Conservation (phyloP, 257 asterid genomes). For the Oldenlandia corymbosa region DNA sequence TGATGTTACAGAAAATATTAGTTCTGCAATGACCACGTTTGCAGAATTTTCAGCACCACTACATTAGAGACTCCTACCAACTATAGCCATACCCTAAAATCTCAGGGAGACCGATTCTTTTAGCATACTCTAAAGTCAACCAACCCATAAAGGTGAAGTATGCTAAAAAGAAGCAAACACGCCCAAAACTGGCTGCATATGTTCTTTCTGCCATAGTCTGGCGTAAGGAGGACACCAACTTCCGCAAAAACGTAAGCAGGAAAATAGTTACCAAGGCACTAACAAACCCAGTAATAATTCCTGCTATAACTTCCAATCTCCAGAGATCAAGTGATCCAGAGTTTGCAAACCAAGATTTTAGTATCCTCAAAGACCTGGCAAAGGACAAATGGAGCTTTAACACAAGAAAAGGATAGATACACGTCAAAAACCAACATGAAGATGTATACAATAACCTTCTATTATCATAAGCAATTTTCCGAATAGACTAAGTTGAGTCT, state of each 20-base stretch:
- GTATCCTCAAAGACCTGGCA: slow-evolving; percentile 63
- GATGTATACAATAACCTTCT: not conserved
- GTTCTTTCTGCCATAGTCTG: slow-evolving; percentile 30
- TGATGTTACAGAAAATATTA: slow-evolving; percentile 31
- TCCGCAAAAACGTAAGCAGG: slow-evolving; percentile 37
- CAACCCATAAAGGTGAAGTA: slow-evolving; percentile 77
- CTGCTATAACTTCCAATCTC: slow-evolving; percentile 75
- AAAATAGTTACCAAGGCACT: slow-evolving; percentile 48
- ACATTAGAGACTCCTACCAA: slow-evolving; percentile 33
- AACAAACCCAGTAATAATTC: slow-evolving; percentile 51
- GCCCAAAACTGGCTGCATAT: slow-evolving; percentile 28
- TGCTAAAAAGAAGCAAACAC: slow-evolving; percentile 57
- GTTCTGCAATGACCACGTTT: not conserved
- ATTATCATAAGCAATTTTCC: not conserved
- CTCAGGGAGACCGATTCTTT: slow-evolving; percentile 55
- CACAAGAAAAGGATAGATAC: not conserved
- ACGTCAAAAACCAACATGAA: slow-evolving; percentile 3
- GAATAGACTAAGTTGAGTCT: not conserved
- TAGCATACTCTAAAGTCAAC: slow-evolving; percentile 61
- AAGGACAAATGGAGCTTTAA: slow-evolving; percentile 10
- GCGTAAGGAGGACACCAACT: slow-evolving; percentile 29
- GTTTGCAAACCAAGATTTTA: slow-evolving; percentile 44
- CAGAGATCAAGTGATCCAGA: slow-evolving; percentile 33
- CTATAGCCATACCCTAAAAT: slow-evolving; percentile 20
- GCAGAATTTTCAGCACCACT: slow-evolving; percentile 25